phyloP scores from a whole-genome alignment of 2,329 filamentous ascomycete species.

The Aureobasidium sp. region DNA sequence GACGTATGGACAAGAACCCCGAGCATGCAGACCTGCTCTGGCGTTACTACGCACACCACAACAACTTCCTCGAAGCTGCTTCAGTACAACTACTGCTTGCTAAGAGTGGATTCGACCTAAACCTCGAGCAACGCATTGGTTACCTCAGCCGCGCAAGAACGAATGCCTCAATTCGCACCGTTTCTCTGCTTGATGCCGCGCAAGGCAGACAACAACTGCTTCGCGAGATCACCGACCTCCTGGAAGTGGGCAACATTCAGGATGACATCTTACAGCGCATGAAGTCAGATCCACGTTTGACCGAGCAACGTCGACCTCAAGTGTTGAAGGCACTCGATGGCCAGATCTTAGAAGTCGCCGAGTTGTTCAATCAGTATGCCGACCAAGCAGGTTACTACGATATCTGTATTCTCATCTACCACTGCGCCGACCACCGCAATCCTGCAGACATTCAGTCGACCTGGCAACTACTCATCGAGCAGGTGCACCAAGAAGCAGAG shows the following conservation, averaged over 20 bases:
- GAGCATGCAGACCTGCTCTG: conserved; percentile 85
- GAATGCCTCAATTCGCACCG: conserved; percentile 78
- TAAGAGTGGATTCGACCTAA: conserved; percentile 69
- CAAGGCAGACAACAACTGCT: conserved; percentile 72
- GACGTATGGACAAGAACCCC: conserved; percentile 64
- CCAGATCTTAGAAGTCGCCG: conserved; percentile 67
- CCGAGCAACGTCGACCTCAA: conserved; percentile 54
- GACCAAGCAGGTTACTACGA: conserved; percentile 91
- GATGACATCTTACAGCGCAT: conserved; percentile 81
- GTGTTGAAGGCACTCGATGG: conserved; percentile 66
- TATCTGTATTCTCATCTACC: conserved; percentile 85
- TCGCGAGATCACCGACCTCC: conserved; percentile 74
- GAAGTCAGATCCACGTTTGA: conserved; percentile 63
- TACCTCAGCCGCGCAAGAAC: conserved; percentile 86
- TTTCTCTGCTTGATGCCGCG: conserved; percentile 54
- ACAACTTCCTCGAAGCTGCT: conserved; percentile 79
- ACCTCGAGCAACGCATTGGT: conserved; percentile 79
- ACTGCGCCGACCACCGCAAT: conserved; percentile 85
- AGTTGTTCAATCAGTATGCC: conserved; percentile 91
- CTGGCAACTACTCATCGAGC: conserved; percentile 75
- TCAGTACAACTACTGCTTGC: conserved; percentile 78
- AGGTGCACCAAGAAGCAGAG: conserved; percentile 49
- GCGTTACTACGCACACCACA: conserved; percentile 81
- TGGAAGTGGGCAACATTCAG: conserved; percentile 92
- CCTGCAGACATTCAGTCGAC: conserved; percentile 74